phyloP scores from a whole-genome alignment of 176 grass and related monocot species.

The Themeda triandra region DNA sequence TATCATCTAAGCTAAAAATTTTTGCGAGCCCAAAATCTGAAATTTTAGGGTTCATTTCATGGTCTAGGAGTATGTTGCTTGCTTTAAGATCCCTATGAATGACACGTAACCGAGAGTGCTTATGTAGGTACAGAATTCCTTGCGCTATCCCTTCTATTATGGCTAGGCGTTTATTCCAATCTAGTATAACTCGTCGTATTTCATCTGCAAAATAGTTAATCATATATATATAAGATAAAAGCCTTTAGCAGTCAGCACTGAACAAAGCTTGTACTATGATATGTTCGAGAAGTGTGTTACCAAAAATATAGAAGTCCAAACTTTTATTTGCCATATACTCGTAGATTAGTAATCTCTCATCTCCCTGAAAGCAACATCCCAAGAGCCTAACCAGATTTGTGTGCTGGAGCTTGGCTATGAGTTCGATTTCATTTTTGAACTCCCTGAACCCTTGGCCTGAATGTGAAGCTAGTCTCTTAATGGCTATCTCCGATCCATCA shows the following conservation, averaged over 20 bases:
- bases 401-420: background rate
- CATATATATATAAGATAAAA: background rate
- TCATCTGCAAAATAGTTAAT: too few relatives aligned
- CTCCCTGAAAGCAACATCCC: background rate
- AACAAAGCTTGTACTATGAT: background rate
- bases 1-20: too few relatives aligned
- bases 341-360: background rate
- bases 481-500: background rate
- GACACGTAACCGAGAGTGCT: too few relatives aligned
- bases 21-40: too few relatives aligned
- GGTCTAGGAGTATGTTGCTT: too few relatives aligned
- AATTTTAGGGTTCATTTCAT: too few relatives aligned
- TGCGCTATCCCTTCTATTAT: too few relatives aligned
- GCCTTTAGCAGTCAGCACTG: background rate
- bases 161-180: too few relatives aligned
- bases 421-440: background rate
- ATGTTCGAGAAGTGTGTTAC: background rate
- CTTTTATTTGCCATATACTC: background rate
- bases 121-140: too few relatives aligned
- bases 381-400: background rate
- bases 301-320: background rate
- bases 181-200: too few relatives aligned
- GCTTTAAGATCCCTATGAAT: too few relatives aligned
- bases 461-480: background rate
- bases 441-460: background rate